A percentile compares a stretch with the other conserved stretches of the same genome.
phyloP scores from a whole-genome alignment of 305 asterid species.

The Solanum hybrid region DNA sequence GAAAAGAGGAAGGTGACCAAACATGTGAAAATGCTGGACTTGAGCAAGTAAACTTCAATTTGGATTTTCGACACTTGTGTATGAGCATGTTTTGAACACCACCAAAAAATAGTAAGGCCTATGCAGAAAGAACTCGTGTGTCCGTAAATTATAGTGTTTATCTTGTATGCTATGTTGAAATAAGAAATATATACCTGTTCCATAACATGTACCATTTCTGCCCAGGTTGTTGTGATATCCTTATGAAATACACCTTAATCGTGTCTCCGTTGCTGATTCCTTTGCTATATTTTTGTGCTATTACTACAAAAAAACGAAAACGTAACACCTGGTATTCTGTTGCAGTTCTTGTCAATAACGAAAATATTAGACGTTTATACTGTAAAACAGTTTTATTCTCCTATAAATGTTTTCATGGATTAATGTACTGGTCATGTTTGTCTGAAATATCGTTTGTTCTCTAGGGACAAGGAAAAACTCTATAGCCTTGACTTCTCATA shows the following conservation, averaged over 20 bases:
- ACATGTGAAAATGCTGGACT: neutral
- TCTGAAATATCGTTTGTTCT: neutral
- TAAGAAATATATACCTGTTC: neutral
- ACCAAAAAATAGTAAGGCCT: neutral
- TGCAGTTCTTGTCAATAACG: neutral
- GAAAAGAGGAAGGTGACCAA: neutral
- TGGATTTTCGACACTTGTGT: neutral
- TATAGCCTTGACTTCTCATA: neutral
- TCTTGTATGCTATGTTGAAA: neutral
- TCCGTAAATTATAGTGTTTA: neutral
- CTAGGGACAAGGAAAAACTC: neutral
- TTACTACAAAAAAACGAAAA: neutral
- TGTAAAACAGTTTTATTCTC: neutral
- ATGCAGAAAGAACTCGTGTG: neutral
- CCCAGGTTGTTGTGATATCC: neutral
- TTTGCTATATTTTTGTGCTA: neutral
- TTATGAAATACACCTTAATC: neutral
- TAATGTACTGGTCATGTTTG: neutral
- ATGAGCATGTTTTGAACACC: neutral
- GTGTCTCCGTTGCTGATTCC: neutral
- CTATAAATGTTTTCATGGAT: neutral
- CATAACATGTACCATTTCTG: neutral
- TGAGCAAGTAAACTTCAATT: neutral
- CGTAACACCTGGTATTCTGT: neutral
- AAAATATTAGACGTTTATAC: neutral